Conservation (phyloP, 306 rosid genomes). For the Crotalaria pallida region DNA sequence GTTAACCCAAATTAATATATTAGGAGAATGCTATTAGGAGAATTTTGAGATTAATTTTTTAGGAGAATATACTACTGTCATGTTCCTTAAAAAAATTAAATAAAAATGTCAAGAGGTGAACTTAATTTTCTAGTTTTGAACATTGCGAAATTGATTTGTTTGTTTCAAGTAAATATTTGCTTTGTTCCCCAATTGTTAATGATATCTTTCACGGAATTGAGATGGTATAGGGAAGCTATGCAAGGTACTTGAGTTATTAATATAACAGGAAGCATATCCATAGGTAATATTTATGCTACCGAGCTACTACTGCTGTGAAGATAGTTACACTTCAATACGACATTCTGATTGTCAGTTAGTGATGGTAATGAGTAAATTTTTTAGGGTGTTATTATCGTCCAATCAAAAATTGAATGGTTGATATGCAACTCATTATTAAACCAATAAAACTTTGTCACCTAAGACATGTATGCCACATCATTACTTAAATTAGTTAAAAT, state of each 20-base stretch:
- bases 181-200: background rate
- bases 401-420: too few relatives aligned
- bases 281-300: background rate
- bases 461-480: too few relatives aligned
- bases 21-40: too few relatives aligned
- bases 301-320: slow-evolving; percentile 3
- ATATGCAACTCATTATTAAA: too few relatives aligned
- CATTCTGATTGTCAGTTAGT: background rate
- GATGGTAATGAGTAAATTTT: background rate
- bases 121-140: background rate
- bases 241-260: background rate
- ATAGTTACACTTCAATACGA: background rate
- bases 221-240: background rate
- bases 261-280: background rate
- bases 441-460: too few relatives aligned
- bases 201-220: background rate
- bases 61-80: too few relatives aligned
- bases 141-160: background rate
- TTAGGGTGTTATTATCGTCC: too few relatives aligned
- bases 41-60: too few relatives aligned
- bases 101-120: background rate
- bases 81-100: too few relatives aligned
- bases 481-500: too few relatives aligned
- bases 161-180: background rate
- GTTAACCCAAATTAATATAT: too few relatives aligned